Base-by-base conservation (phyloP, 208 protist species). In the Leishmania aethiopica region DNA sequence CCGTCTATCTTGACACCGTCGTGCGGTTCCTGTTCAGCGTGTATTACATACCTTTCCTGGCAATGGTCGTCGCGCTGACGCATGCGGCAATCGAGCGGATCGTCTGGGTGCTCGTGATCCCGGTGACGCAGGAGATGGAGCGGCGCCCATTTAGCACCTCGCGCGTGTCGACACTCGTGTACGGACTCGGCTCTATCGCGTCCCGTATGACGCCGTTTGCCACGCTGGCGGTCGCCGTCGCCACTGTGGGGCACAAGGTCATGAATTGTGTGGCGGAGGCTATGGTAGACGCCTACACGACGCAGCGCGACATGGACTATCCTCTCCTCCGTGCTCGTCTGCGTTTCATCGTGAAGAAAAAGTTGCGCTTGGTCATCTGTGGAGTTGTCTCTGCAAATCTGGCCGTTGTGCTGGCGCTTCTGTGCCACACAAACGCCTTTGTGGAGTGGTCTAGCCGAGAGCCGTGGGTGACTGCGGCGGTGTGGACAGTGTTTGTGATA, bases 71-170 rank as follows among this genome's bases (percentile, higher is more conserved):
- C 35, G 89, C 93, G 10, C 77, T 95, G 47, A 97, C 94, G 45
- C 94, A 97, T 82, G 95, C 91, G 74, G 92, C 86, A 7, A 87
- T 97, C 75, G 85, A 95, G 88, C 90, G 91, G 32, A 89, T 97
- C 78, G 94, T 96, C 47, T 97, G 93, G 92, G 89, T 94, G 42
- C 86, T 96, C 37, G 90, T 97, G 55, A 86, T 96, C 71, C 94
- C 94, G 32, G 88, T 96, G 32, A 90, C 89, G 64, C 92, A 95
- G 80, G 89, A 95, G 60, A 95, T 96, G 91, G 92, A 94, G 81
- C 84, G 88, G 32, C 84, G 89, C 35, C 88, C 90, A 1, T 97
- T 92, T 83, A 87, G 91, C 75, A 89, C 81, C 67, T 92, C 89
- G 49, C 83, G 79, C 80, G 77, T 88, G 77, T 84, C 77, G 77